phyloP scores from a whole-genome alignment of 768 basidiomycete genomes.

The Leccinum pellstonianum region DNA sequence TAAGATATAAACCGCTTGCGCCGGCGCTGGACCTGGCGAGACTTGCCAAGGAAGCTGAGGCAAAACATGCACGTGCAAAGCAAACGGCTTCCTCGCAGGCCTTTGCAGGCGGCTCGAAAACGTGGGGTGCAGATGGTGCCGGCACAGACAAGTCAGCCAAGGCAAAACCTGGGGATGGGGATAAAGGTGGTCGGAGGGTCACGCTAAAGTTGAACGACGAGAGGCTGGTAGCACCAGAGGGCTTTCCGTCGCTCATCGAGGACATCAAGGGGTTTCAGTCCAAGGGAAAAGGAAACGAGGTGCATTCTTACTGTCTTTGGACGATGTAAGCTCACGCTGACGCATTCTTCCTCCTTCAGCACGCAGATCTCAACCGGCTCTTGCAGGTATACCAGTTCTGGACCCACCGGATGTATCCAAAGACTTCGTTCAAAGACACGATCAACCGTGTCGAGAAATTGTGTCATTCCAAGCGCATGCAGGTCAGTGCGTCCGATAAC shows the following conservation, averaged over 20 bases:
- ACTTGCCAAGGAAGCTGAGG: constrained; percentile 55
- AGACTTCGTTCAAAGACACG: constrained; percentile 83
- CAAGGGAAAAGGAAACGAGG: constrained; percentile 93
- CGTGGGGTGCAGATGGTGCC: constrained; percentile 21
- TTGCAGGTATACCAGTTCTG: constrained; percentile 90
- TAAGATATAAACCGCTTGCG: constrained; percentile 46
- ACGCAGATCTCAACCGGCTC: constrained; percentile 75
- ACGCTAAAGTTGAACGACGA: constrained; percentile 70
- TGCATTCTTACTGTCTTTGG: constrained; percentile 29
- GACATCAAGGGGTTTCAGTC: constrained; percentile 75
- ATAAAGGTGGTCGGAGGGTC: constrained; percentile 31
- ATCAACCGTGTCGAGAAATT: constrained; percentile 83
- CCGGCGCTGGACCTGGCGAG: constrained; percentile 53
- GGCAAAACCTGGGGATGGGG: constrained; percentile 18
- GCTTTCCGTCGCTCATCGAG: constrained; percentile 78
- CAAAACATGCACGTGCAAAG: constrained; percentile 37
- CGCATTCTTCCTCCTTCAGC: constrained; percentile 39
- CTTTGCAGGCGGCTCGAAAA: constrained; percentile 46
- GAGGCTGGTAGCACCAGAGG: constrained; percentile 66
- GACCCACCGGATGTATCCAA: constrained; percentile 92
- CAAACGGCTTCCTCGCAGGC: constrained; percentile 42
- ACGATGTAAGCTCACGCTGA: constrained; percentile 1
- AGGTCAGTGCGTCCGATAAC: constrained; percentile 47
- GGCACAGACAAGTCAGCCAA: constrained; percentile 5
- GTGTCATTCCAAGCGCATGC: constrained; percentile 83